These are phyloP conservation scores for Meyerozyma elateridarum DNA, from an alignment of 1,139 yeast species.

Conservation along the genomic window DNA sequence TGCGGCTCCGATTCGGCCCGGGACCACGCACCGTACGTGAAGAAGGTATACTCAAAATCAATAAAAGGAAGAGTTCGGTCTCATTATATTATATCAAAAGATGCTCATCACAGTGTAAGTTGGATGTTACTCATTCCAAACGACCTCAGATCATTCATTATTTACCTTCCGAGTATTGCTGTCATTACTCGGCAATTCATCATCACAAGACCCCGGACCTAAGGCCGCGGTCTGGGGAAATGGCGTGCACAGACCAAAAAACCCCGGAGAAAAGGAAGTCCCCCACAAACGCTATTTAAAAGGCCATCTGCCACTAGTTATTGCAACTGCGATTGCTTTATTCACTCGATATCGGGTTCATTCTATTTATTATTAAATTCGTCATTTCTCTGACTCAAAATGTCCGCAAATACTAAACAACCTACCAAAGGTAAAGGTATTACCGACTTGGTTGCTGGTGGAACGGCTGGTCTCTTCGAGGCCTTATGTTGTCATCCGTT, in stretches of 20 bases:
- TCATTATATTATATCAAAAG: too few relatives aligned
- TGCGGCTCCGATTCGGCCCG: too few relatives aligned
- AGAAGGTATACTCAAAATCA: too few relatives aligned
- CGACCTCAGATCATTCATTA: too few relatives aligned
- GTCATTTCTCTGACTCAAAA: constrained; percentile 7
- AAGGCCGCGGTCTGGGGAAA: constrained; percentile 5
- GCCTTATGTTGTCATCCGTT: constrained; percentile 96
- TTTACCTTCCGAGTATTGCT: too few relatives aligned
- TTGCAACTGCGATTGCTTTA: not conserved
- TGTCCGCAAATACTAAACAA: constrained; percentile 16
- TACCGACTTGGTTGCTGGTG: constrained; percentile 88
- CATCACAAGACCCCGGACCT: constrained; percentile 4
- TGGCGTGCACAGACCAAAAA: constrained; percentile 1
- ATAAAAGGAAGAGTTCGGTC: too few relatives aligned
- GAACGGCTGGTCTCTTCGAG: constrained; percentile 94
- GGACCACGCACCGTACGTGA: too few relatives aligned
- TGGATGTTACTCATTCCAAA: too few relatives aligned
- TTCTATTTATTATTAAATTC: constrained; percentile 2
- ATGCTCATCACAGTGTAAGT: too few relatives aligned
- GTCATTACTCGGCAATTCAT: too few relatives aligned
- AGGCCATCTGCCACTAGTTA: constrained; percentile 2
- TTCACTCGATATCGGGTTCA: constrained; percentile 8
- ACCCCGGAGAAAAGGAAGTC: constrained; percentile 15
- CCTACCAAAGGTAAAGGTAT: constrained; percentile 38
- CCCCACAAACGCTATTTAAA: constrained; percentile 9